A percentile compares a stretch with the other conserved stretches of the same genome.
phyloP scores from a whole-genome alignment of 768 basidiomycete species.

The Cystobasidium tubakii region DNA sequence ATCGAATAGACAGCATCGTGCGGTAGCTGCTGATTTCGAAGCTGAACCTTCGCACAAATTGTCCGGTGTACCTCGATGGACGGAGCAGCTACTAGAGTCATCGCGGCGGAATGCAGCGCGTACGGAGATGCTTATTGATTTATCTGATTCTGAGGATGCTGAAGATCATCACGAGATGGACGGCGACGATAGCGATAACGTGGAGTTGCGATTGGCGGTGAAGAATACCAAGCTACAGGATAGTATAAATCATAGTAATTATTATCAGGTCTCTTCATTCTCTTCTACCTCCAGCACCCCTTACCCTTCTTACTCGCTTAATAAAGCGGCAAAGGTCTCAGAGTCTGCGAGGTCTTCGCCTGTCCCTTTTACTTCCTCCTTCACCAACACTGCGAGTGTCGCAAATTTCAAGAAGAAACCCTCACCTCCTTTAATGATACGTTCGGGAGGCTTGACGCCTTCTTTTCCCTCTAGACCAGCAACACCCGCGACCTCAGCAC shows the following conservation, averaged over 20 bases:
- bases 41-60: background rate
- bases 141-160: slow-evolving; percentile 18
- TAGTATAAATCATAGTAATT: background rate
- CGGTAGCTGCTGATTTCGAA: slow-evolving; percentile 27
- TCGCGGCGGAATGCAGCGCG: background rate
- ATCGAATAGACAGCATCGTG: background rate
- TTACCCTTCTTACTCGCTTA: background rate
- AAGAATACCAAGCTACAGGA: background rate
- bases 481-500: background rate
- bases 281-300: background rate
- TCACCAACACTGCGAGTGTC: background rate
- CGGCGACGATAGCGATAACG: background rate
- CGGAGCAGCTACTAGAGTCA: slow-evolving; percentile 1
- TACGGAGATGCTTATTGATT: slow-evolving; percentile 7
- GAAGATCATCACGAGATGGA: background rate
- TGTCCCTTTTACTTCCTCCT: background rate
- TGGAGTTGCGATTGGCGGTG: background rate
- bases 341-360: background rate
- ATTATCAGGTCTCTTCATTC: background rate
- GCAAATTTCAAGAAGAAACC: background rate
- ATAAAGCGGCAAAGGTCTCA: background rate
- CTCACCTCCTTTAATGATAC: background rate
- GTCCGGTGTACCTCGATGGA: slow-evolving; percentile 20
- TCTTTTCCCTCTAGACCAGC: background rate
- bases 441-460: background rate